phyloP scores from a whole-genome alignment of 306 rosid genomes.

The Pyrus communis region DNA sequence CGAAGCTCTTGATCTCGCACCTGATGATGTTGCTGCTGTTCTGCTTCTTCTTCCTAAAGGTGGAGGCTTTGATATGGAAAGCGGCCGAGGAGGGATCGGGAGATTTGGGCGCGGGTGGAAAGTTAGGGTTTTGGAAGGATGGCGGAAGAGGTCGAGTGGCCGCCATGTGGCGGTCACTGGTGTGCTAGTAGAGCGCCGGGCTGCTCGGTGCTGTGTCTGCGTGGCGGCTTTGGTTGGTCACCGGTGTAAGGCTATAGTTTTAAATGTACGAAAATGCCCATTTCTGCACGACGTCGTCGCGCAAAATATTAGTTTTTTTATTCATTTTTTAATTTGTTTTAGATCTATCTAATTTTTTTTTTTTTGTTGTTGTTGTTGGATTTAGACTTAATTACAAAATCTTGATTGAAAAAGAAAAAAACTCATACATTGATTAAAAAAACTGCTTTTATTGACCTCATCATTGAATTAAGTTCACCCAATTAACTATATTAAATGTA shows the following conservation, averaged over 20 bases:
- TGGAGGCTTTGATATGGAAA: conserved; percentile 1
- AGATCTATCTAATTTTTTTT: too few species aligned
- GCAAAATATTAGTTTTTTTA: too few species aligned
- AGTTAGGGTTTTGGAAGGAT: conserved; percentile 20
- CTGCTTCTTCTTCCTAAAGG: conserved; percentile 4
- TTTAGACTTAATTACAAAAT: too few species aligned
- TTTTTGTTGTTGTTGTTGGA: too few species aligned
- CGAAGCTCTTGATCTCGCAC: conserved; percentile 62
- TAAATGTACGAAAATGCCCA: background rate
- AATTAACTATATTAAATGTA: too few species aligned
- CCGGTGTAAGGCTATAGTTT: background rate
- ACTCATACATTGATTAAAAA: too few species aligned
- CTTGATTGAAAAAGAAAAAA: too few species aligned
- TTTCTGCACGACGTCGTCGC: too few species aligned
- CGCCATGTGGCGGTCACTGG: conserved; percentile 51
- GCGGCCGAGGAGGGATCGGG: conserved; percentile 14
- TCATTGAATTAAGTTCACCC: too few species aligned
- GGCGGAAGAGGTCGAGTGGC: conserved; percentile 42
- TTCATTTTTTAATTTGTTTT: too few species aligned
- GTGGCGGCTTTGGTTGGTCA: background rate
- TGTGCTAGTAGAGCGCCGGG: background rate
- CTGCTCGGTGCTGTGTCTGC: background rate
- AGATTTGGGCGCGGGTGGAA: background rate
- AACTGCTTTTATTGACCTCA: too few species aligned
- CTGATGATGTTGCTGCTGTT: background rate